Base-by-base conservation (phyloP, 1,139 yeast genomes). In the Geotrichum siamense region DNA sequence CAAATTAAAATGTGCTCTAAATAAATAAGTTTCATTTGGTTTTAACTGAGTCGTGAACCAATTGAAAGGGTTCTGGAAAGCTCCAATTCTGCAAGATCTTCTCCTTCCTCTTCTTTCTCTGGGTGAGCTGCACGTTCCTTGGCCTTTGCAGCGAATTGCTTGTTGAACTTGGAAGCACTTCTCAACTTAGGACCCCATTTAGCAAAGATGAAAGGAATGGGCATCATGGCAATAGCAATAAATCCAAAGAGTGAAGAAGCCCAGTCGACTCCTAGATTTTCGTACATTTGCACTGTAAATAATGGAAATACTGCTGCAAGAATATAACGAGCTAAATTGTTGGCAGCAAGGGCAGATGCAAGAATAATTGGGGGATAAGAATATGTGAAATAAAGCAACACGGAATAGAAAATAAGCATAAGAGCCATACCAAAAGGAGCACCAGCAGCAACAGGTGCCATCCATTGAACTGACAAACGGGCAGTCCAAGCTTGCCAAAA, bases 401-500 rank as follows among this genome's bases (percentile, higher is more conserved):
- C 76, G n/a, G 83, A 67, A 62, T 81, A 79, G 68, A 82, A 82
- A 44, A 82, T 75, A 55, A 81, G 65, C 47, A 82, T 72, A 52
- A 82, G 68, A 3, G 87, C 83, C 59, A 80, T 79, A 0, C 94
- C 94, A 58, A 83, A 82, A 26, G 87, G 85, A 36, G 79, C 72
- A 50, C 87, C 91, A 0, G 89, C 77, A 23, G 80, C 75, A 23
- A 78, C 67, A 13, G 94, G 87, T 8, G 78, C 83, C 69, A 82
- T 78, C 87, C 89, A 82, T 59, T 81, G 91, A 22, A 83, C 77
- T 6, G 57, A 51, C 10, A 49, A 48, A 56, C 76, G 72, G 12
- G 84, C 75, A 3, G 89, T 72, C 94, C 94, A 83, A 12, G 82
- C 94, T 48, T 82, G 69, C 93, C 93, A 83, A 63, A 84, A 83